Conservation (phyloP, 495 filamentous ascomycete genomes). For the Xylaria intraflava region DNA sequence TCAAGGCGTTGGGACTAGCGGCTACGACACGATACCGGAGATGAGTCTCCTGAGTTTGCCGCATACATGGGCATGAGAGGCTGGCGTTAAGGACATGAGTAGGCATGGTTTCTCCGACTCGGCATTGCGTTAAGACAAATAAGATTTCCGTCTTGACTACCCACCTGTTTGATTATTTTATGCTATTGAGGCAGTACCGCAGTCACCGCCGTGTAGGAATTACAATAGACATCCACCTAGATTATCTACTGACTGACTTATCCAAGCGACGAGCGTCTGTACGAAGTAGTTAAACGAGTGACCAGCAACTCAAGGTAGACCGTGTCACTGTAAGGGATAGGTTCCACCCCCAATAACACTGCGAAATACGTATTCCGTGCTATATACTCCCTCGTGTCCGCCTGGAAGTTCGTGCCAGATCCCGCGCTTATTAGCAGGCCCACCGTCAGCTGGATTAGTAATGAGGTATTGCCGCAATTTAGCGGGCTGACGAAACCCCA, state of each 20-base stretch:
- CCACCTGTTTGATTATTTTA: not conserved
- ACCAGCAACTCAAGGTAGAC: not conserved
- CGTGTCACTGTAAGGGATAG: not conserved
- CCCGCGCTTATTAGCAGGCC: no score
- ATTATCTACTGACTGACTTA: no score
- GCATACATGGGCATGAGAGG: constrained; percentile 5
- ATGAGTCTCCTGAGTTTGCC: constrained; percentile 4
- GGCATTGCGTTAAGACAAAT: not conserved
- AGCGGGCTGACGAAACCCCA: not conserved
- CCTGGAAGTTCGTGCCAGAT: not conserved
- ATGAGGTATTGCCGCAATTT: no score
- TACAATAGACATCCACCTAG: not conserved
- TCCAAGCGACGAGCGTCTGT: not conserved
- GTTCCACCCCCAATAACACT: not conserved
- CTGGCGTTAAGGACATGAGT: constrained; percentile 15
- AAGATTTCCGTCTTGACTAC: not conserved
- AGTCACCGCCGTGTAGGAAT: not conserved
- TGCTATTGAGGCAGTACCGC: not conserved
- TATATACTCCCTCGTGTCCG: not conserved
- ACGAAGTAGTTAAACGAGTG: not conserved
- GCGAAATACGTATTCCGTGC: not conserved
- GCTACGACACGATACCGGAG: constrained; percentile 8
- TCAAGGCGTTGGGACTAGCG: constrained; percentile 22
- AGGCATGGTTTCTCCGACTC: not conserved
- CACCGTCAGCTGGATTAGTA: no score